Evolutionary conservation across 2,329 filamentous ascomycete species (phyloP).

Genomic region (Aspergillus alliaceus): DNA sequence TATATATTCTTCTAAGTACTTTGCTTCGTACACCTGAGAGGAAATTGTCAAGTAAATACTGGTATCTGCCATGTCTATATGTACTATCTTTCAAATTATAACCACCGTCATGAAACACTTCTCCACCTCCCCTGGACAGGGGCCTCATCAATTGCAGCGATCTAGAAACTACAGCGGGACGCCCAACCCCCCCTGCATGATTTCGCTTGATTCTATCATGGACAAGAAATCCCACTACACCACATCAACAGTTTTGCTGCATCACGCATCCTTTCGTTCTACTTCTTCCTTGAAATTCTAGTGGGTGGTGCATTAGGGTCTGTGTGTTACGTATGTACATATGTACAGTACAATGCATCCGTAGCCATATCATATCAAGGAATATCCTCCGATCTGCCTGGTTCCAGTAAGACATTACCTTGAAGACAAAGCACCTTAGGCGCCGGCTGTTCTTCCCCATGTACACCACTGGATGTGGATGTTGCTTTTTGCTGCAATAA

Average conservation of each 20-base stretch:
- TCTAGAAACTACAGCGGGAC: neutral
- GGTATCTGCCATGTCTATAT: no score
- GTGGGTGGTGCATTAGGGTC: neutral
- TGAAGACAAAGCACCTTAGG: neutral
- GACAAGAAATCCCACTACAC: neutral
- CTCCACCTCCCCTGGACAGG: no score
- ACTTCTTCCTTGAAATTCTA: neutral
- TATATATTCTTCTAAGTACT: no score
- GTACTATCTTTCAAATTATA: no score
- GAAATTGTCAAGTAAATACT: no score
- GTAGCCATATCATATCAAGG: neutral
- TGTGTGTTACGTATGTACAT: neutral
- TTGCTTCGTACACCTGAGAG: no score
- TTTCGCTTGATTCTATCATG: neutral
- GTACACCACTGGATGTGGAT: neutral
- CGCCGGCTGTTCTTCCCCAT: neutral
- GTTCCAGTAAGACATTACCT: neutral
- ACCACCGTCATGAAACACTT: neutral
- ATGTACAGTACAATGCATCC: no score
- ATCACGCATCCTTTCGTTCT: neutral
- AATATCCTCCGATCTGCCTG: neutral
- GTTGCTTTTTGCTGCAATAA: neutral
- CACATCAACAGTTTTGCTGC: neutral
- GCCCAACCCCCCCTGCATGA: conserved; percentile 1
- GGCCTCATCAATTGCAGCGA: neutral